These are phyloP conservation scores for Dianthus caryophyllus DNA, from an alignment of 148 eudicot species.

Conservation along the genomic window DNA sequence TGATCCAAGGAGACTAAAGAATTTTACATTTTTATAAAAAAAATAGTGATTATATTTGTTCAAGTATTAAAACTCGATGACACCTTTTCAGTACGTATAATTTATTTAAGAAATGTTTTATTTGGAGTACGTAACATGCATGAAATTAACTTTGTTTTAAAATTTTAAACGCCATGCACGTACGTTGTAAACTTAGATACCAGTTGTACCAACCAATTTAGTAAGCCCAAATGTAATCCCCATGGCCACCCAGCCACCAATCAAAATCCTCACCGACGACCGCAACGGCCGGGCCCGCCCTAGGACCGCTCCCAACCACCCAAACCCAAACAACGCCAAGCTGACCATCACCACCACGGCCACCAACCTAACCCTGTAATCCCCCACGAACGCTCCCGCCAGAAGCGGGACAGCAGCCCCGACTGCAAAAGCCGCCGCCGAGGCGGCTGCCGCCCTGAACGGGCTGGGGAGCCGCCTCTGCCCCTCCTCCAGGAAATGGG, in stretches of 20 bases:
- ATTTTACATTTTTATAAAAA: too few relatives aligned
- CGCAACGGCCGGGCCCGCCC: constrained; percentile 38
- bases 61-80: too few relatives aligned
- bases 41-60: too few relatives aligned
- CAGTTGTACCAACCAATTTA: constrained; percentile 38
- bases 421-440: constrained; percentile 35
- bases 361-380: constrained; percentile 36
- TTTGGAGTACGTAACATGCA: too few relatives aligned
- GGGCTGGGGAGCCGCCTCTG: constrained; percentile 41
- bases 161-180: too few relatives aligned
- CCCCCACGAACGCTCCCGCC: constrained; percentile 36
- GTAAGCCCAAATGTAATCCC: constrained; percentile 49
- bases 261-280: constrained; percentile 40
- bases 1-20: too few relatives aligned
- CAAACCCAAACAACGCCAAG: constrained; percentile 37
- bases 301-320: constrained; percentile 38
- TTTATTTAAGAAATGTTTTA: too few relatives aligned
- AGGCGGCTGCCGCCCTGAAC: constrained; percentile 41
- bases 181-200: constrained; percentile 5
- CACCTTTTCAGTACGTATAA: too few relatives aligned
- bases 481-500: constrained; percentile 11
- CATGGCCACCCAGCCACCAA: constrained; percentile 63
- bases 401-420: constrained; percentile 58
- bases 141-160: too few relatives aligned
- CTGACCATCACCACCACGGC: constrained; percentile 46